Evolutionary conservation across 495 filamentous ascomycete species (phyloP).

Genomic region (Penicillium waksmanii): DNA sequence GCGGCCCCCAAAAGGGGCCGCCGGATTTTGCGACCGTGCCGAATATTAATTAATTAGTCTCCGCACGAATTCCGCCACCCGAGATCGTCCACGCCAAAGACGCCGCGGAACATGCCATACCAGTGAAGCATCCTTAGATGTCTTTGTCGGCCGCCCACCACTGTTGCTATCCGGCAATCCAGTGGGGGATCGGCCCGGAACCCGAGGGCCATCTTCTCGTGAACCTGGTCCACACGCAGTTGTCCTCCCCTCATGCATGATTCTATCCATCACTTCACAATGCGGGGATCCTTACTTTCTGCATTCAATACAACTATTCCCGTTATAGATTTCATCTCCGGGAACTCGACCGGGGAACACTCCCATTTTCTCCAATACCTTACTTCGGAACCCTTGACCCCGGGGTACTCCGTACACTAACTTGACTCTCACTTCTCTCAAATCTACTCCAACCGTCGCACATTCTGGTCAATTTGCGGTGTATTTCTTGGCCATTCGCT

Average conservation of each 20-base stretch:
- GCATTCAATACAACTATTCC: slow-evolving; percentile 12
- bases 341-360: background rate
- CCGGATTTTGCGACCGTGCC: slow-evolving; percentile 22
- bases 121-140: background rate
- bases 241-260: slow-evolving; percentile 8
- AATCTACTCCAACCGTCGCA: slow-evolving; percentile 15
- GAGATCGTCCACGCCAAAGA: background rate
- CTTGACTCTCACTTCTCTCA: background rate
- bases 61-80: slow-evolving; percentile 12
- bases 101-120: background rate
- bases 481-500: slow-evolving; percentile 17
- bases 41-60: slow-evolving; percentile 17
- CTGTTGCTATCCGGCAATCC: background rate
- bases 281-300: slow-evolving; percentile 11
- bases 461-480: slow-evolving; percentile 19
- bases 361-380: background rate
- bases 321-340: slow-evolving; percentile 10
- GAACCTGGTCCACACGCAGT: background rate
- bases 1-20: slow-evolving; percentile 6
- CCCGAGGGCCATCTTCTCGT: background rate
- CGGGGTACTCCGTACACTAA: background rate
- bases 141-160: background rate
- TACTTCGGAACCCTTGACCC: slow-evolving; percentile 2
- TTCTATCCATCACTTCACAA: background rate
- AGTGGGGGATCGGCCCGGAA: slow-evolving; percentile 3